Conservation (phyloP, 1,139 yeast genomes). For the Pichia terricola region DNA sequence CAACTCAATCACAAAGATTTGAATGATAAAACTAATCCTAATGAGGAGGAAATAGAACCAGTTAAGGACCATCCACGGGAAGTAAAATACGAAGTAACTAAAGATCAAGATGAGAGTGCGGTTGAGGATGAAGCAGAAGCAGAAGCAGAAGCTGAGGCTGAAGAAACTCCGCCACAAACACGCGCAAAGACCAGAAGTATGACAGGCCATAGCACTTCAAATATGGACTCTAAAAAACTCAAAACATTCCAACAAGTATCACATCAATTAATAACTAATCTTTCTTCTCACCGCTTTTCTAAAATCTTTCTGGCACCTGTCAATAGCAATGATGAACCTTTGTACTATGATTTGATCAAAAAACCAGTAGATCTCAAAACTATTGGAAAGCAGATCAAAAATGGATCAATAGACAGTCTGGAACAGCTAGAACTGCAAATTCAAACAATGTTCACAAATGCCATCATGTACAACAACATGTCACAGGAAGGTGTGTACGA, state of each 20-base stretch:
- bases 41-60: too few species aligned
- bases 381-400: conserved; percentile 48
- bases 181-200: conserved; percentile 9
- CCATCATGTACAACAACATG: conserved; percentile 69
- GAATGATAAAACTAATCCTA: too few species aligned
- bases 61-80: too few species aligned
- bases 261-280: conserved; percentile 49
- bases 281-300: conserved; percentile 64
- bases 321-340: conserved; percentile 56
- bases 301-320: conserved; percentile 70
- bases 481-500: conserved; percentile 47
- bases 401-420: conserved; percentile 40
- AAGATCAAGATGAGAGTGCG: too few species aligned
- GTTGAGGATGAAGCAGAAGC: not conserved
- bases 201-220: not conserved
- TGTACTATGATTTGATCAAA: conserved; percentile 51
- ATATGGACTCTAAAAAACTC: not conserved
- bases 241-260: conserved; percentile 49
- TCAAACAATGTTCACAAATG: conserved; percentile 73
- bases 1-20: too few species aligned
- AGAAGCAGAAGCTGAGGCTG: not conserved
- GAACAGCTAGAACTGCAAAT: conserved; percentile 58
- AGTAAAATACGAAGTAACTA: too few species aligned
- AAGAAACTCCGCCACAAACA: not conserved
- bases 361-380: conserved; percentile 63